These are phyloP conservation scores for Rozella allomycis DNA, from an alignment of 371 early-diverging fungal species.

Conservation along the genomic window DNA sequence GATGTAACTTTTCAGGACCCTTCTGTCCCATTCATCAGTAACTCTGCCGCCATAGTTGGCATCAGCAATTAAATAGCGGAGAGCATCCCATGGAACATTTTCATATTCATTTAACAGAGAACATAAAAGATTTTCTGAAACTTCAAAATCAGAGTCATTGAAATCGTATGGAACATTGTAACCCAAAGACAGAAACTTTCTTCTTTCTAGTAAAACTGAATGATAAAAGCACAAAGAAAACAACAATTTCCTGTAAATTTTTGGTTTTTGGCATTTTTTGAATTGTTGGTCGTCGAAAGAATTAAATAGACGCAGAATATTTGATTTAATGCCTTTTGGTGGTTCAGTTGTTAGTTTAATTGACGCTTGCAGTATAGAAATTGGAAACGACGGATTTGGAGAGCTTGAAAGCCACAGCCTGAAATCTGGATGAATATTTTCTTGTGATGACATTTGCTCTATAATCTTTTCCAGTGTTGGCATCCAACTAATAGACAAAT, in stretches of 20 bases:
- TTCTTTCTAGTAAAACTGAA: conserved; percentile 20
- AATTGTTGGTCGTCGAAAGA: neutral
- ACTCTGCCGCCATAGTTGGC: conserved; percentile 30
- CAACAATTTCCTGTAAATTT: conserved; percentile 17
- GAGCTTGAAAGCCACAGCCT: conserved; percentile 1
- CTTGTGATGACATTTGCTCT: conserved; percentile 16
- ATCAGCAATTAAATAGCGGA: conserved; percentile 9
- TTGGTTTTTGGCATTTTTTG: too few relatives aligned
- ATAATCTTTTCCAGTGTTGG: conserved; percentile 25
- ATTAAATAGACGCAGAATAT: neutral
- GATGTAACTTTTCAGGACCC: conserved; percentile 21
- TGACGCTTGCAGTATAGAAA: neutral
- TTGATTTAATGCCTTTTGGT: neutral
- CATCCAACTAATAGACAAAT: conserved; percentile 29
- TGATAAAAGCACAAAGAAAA: conserved; percentile 27
- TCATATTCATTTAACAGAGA: neutral
- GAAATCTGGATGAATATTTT: conserved; percentile 5
- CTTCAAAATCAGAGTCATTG: conserved; percentile 1
- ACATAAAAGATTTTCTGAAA: neutral
- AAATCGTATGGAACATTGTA: conserved; percentile 2
- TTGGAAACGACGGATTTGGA: neutral
- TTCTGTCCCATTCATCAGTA: conserved; percentile 15
- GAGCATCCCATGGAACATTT: neutral
- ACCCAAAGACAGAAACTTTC: conserved; percentile 25
- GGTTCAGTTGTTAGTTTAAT: conserved; percentile 1